Conservation (phyloP, 495 filamentous ascomycete genomes). For the Neurospora sublineolata region DNA sequence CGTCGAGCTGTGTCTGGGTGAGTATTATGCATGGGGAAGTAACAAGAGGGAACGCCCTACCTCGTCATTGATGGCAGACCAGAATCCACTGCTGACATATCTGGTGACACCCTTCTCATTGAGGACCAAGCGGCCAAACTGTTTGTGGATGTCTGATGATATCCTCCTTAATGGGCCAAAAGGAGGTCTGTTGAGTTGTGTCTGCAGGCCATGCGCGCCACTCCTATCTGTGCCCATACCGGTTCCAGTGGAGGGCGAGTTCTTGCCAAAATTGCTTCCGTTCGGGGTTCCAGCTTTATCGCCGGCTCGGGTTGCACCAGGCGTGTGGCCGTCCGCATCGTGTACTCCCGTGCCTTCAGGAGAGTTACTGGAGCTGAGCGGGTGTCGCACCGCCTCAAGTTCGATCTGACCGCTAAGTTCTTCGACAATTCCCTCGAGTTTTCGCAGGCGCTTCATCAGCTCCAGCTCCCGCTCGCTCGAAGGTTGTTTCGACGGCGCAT, state of each 20-base stretch:
- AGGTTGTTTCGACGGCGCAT: slow-evolving; percentile 34
- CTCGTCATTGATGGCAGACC: slow-evolving; percentile 82
- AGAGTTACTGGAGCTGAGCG: slow-evolving; percentile 26
- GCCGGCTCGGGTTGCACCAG: slow-evolving; percentile 7
- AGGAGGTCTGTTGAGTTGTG: background rate
- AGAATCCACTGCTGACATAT: slow-evolving; percentile 83
- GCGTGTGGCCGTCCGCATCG: slow-evolving; percentile 7
- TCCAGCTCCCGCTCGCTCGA: slow-evolving; percentile 57
- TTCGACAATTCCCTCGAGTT: slow-evolving; percentile 68
- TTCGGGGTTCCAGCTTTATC: slow-evolving; percentile 5
- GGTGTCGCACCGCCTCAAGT: slow-evolving; percentile 30
- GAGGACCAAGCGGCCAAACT: slow-evolving; percentile 73
- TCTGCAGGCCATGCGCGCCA: slow-evolving; percentile 4
- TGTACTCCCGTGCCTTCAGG: slow-evolving; percentile 18
- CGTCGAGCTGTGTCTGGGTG: slow-evolving; percentile 45
- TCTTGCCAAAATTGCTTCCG: slow-evolving; percentile 7
- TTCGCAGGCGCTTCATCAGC: slow-evolving; percentile 62
- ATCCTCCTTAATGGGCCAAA: slow-evolving; percentile 14
- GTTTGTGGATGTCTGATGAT: slow-evolving; percentile 42
- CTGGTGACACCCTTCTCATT: slow-evolving; percentile 66
- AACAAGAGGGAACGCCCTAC: slow-evolving; percentile 16
- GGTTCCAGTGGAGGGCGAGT: slow-evolving; percentile 1
- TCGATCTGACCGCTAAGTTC: slow-evolving; percentile 47
- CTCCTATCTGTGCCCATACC: background rate
- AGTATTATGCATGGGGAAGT: slow-evolving; percentile 2